Conservation (phyloP, 78 protist species). For the Dictyostelium brefeldianum region DNA sequence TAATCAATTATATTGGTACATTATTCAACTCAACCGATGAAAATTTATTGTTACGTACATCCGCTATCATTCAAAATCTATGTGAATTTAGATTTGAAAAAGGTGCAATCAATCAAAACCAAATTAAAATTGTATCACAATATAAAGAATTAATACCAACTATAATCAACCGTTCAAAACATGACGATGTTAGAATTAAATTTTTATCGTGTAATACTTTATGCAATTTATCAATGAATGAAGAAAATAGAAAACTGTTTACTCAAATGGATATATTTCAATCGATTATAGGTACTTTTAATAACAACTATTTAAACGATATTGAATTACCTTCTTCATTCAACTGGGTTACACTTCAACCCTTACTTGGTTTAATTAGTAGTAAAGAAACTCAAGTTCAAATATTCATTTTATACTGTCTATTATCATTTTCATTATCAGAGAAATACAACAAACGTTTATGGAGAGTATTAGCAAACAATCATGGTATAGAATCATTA, state of each 20-base stretch:
- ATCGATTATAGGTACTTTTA: background rate
- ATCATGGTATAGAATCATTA: constrained; percentile 22
- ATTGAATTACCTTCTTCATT: constrained; percentile 33
- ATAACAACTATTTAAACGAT: background rate
- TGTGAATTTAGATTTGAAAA: constrained; percentile 63
- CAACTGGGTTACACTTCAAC: constrained; percentile 76
- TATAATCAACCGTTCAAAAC: constrained; percentile 14
- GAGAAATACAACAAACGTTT: constrained; percentile 30
- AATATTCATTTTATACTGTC: constrained; percentile 65
- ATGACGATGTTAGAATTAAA: constrained; percentile 40
- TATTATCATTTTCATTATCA: constrained; percentile 22
- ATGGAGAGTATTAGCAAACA: constrained; percentile 51
- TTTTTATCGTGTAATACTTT: constrained; percentile 51
- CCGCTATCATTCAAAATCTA: constrained; percentile 70
- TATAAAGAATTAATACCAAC: background rate
- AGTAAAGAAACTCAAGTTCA: constrained; percentile 41
- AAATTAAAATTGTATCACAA: constrained; percentile 23
- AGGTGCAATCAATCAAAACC: constrained; percentile 58
- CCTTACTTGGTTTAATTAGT: constrained; percentile 23
- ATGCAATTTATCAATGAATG: constrained; percentile 68
- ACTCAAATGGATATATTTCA: constrained; percentile 12
- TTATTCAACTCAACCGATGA: constrained; percentile 1
- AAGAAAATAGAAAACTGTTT: constrained; percentile 37
- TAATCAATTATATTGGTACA: constrained; percentile 10
- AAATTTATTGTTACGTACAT: constrained; percentile 3